Evolutionary conservation across 495 filamentous ascomycete species (phyloP).

Genomic region (Xylaria palmicola): DNA sequence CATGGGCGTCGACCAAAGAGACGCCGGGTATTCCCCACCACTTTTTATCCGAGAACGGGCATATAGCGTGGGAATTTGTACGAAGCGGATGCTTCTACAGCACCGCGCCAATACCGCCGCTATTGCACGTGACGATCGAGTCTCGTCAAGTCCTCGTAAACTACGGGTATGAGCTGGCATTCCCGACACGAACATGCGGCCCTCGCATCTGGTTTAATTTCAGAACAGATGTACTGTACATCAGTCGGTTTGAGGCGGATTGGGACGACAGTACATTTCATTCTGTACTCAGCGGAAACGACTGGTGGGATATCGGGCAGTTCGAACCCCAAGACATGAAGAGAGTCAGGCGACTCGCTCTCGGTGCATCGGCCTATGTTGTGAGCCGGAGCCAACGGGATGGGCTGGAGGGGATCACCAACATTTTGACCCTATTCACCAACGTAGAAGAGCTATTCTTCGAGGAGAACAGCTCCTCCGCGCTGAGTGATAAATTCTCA

Average conservation of each 20-base stretch:
- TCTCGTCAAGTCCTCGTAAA: conserved; percentile 17
- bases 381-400: neutral
- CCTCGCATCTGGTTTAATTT: conserved; percentile 20
- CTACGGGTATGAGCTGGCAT: conserved; percentile 18
- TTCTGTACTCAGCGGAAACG: neutral
- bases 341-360: conserved; percentile 4
- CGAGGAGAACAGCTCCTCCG: neutral
- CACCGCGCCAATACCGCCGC: conserved; percentile 14
- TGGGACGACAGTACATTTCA: neutral
- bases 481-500: neutral
- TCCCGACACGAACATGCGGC: conserved; percentile 10
- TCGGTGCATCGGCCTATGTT: neutral
- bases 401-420: neutral
- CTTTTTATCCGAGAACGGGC: neutral
- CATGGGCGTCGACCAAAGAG: neutral
- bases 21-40: neutral
- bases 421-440: neutral
- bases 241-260: neutral
- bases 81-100: conserved; percentile 6
- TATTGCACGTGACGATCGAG: conserved; percentile 15
- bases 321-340: conserved; percentile 1
- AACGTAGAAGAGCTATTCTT: conserved; percentile 1
- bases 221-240: conserved; percentile 11
- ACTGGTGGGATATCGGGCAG: conserved; percentile 4
- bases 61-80: neutral